Evolutionary conservation across 2,329 filamentous ascomycete species (phyloP), one percentile per base, ranked within the genome.

Genomic region (Colletotrichum sidae): DNA sequence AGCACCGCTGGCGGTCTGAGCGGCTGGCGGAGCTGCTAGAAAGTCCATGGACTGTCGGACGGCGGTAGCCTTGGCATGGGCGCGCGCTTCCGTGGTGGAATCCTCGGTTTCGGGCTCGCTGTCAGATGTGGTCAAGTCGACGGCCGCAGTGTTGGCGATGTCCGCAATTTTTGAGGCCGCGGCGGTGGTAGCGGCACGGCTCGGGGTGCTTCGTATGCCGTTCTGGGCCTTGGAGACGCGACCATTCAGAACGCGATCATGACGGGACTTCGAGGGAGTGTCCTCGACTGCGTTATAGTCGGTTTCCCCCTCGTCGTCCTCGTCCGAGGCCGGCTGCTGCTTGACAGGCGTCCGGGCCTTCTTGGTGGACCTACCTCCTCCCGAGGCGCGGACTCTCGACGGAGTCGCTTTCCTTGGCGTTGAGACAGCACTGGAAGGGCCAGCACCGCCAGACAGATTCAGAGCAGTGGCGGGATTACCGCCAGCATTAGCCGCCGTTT

Each of bases 391-490:
- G 15, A 52, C 47, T 41, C 59, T 68, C 45, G 70, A 63, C 3
- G 70, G 54, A 6, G 70, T 62, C 35, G 47, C n/a, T 39, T 68
- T 60, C 53, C 68, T 68, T 5, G 73, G 76, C 1, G 77, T 79
- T 13, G 68, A 72, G 2, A 70, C 68, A 11, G 72, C 61, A 17
- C 71, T 70, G 17, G 71, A 68, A n/a, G 67, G 68, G 37, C 71
- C 71, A 25, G 25, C 25, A 3, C 67, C 67, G 9, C 67, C 61
- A 15, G 72, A 69, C 47, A 75, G 68, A 45, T 65, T 68, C 33
- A 84, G 72, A 25, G 77, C 78, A 49, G 70, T 74, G 11, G 82
- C 76, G 0, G 86, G 83, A 69, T 85, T 80, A 47, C 80, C 75
- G 34, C 82, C 83, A 1, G 75, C 73, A 25, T 77, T 75, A n/a